Conservation (phyloP, 2,329 filamentous ascomycete species). For the Dendryphion nanum region DNA sequence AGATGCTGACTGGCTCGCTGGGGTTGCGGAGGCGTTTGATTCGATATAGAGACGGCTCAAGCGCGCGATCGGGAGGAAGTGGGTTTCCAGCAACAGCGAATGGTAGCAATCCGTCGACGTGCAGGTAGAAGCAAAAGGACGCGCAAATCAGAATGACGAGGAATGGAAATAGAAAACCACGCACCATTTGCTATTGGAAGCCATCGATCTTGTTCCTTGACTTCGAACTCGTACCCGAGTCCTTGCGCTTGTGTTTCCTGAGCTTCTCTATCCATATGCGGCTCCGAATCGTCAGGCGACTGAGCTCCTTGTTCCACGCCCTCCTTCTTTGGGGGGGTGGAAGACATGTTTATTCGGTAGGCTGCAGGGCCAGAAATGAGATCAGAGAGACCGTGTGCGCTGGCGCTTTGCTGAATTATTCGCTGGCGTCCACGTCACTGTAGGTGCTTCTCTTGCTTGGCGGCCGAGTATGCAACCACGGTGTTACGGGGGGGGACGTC, state of each 20-base stretch:
- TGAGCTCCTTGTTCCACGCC: conserved; percentile 90
- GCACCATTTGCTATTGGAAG: conserved; percentile 99
- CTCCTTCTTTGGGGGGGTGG: conserved; percentile 81
- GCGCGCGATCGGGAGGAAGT: conserved; percentile 49
- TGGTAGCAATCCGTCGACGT: conserved; percentile 41
- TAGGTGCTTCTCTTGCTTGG: conserved; percentile 27
- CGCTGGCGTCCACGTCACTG: conserved; percentile 43
- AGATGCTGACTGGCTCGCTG: conserved; percentile 19
- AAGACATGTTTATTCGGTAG: conserved; percentile 88
- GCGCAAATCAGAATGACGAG: conserved; percentile 38
- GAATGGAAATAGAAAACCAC: conserved; percentile 50
- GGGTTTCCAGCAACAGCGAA: conserved; percentile 49
- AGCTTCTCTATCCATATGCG: conserved; percentile 83
- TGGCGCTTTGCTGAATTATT: conserved; percentile 36
- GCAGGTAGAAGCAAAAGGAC: conserved; percentile 28
- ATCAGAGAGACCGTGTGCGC: conserved; percentile 48
- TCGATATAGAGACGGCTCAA: conserved; percentile 45
- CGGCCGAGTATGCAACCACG: conserved; percentile 35
- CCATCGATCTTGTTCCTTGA: conserved; percentile 99
- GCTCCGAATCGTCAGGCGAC: conserved; percentile 86
- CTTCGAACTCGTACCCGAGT: conserved; percentile 89
- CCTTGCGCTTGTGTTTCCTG: conserved; percentile 74
- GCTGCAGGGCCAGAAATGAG: conserved; percentile 40
- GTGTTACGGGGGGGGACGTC: conserved; percentile 31
- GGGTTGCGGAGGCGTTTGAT: conserved; percentile 40